Conservation (phyloP, 2,329 filamentous ascomycete species). For the Kalmusia sp. region DNA sequence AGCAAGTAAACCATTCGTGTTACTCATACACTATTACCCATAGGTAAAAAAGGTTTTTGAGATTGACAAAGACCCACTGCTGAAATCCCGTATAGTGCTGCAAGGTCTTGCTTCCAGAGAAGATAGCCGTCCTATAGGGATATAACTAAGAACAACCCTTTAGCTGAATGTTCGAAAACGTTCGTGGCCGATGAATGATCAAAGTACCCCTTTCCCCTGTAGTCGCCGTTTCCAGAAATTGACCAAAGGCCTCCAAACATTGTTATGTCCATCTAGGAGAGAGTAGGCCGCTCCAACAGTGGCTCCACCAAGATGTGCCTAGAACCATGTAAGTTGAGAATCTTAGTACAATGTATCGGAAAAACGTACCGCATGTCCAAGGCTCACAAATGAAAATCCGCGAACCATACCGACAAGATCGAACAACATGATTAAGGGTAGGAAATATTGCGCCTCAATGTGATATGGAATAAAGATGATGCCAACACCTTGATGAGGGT, state of each 20-base stretch:
- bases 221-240: slow-evolving; percentile 34
- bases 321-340: slow-evolving; percentile 19
- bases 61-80: no score
- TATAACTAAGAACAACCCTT: no score
- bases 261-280: slow-evolving; percentile 40
- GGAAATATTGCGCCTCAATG: slow-evolving; percentile 39
- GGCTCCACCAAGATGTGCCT: slow-evolving; percentile 44
- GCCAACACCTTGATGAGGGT: slow-evolving; percentile 35
- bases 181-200: no score
- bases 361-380: slow-evolving; percentile 44
- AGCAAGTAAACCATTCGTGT: no score
- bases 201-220: no score
- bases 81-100: no score
- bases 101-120: no score
- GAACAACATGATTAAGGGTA: slow-evolving; percentile 41
- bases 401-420: slow-evolving; percentile 40
- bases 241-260: slow-evolving; percentile 43
- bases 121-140: no score
- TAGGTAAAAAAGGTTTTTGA: no score
- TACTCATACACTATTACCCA: no score
- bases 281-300: slow-evolving; percentile 40
- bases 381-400: slow-evolving; percentile 35
- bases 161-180: no score
- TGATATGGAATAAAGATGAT: slow-evolving; percentile 41
- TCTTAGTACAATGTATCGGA: background rate